phyloP scores from a whole-genome alignment of 2,329 filamentous ascomycete species.

The Aureobasidium uvarum region DNA sequence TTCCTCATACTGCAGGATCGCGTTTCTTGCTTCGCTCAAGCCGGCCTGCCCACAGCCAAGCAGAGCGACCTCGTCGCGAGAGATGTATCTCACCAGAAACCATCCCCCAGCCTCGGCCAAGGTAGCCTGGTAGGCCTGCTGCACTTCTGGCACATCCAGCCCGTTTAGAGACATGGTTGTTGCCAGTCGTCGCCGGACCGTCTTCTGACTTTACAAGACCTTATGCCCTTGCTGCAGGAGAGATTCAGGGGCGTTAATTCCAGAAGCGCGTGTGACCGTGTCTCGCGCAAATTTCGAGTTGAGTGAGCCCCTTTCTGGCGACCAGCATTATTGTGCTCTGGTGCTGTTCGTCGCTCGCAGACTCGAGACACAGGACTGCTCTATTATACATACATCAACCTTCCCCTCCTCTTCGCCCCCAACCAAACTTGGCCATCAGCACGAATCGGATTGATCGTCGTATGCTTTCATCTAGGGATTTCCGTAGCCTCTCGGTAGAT shows the following conservation, averaged over 20 bases:
- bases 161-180: constrained; percentile 89
- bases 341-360: not conserved
- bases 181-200: constrained; percentile 13
- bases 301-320: constrained; percentile 21
- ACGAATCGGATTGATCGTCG: constrained; percentile 23
- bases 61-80: constrained; percentile 82
- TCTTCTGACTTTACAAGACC: constrained; percentile 14
- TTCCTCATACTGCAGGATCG: constrained; percentile 76
- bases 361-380: constrained; percentile 21
- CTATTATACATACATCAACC: constrained; percentile 16
- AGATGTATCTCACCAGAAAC: constrained; percentile 90
- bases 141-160: constrained; percentile 74
- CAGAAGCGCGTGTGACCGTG: constrained; percentile 24
- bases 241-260: constrained; percentile 13
- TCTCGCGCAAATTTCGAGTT: constrained; percentile 25
- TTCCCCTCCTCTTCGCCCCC: not conserved
- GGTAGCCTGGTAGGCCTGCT: constrained; percentile 79
- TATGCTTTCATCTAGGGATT: constrained; percentile 15
- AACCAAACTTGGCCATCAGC: constrained; percentile 21
- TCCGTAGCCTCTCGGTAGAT: constrained; percentile 23
- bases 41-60: constrained; percentile 75
- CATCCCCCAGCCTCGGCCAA: constrained; percentile 87
- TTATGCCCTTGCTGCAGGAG: constrained; percentile 2
- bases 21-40: constrained; percentile 76
- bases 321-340: constrained; percentile 19